These are phyloP conservation scores for Floccularia luteovirens DNA, from an alignment of 768 basidiomycete species.

Conservation along the genomic window DNA sequence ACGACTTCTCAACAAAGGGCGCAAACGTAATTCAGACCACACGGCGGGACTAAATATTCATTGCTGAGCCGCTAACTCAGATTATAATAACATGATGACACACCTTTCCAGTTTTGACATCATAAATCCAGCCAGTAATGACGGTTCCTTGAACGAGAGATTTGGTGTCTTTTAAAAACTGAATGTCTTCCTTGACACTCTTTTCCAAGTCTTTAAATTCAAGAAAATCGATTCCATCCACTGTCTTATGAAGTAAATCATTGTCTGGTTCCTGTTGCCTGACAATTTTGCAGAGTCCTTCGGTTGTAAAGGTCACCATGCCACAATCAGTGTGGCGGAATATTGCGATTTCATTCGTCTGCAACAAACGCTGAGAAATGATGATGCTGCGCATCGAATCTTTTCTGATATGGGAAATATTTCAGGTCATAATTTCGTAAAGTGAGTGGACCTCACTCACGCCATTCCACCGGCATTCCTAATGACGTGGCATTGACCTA, in stretches of 20 bases:
- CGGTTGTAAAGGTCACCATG: slow-evolving; percentile 56
- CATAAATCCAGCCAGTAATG: slow-evolving; percentile 63
- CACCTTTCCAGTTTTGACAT: slow-evolving; percentile 57
- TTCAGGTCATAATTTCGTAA: not conserved
- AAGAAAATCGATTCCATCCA: slow-evolving; percentile 45
- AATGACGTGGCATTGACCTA: slow-evolving; percentile 68
- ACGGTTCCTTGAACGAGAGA: slow-evolving; percentile 44
- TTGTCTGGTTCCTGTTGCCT: slow-evolving; percentile 34
- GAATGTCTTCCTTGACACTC: slow-evolving; percentile 50
- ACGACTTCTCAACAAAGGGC: too few species aligned
- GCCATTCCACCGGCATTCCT: slow-evolving; percentile 66
- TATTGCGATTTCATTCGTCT: slow-evolving; percentile 60
- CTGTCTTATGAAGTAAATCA: slow-evolving; percentile 16
- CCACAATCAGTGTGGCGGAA: slow-evolving; percentile 72
- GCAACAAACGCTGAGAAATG: slow-evolving; percentile 66
- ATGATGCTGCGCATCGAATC: slow-evolving; percentile 63
- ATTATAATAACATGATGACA: too few species aligned
- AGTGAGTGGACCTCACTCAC: slow-evolving; percentile 25
- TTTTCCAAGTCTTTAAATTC: slow-evolving; percentile 44
- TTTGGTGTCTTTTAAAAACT: slow-evolving; percentile 47
- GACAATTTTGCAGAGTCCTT: slow-evolving; percentile 40
- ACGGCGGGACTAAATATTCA: too few species aligned
- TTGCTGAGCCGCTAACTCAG: too few species aligned
- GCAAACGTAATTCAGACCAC: too few species aligned
- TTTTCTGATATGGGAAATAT: slow-evolving; percentile 24